Conservation (phyloP, 805 yeast genomes). For the Torulaspora gathmanii region DNA sequence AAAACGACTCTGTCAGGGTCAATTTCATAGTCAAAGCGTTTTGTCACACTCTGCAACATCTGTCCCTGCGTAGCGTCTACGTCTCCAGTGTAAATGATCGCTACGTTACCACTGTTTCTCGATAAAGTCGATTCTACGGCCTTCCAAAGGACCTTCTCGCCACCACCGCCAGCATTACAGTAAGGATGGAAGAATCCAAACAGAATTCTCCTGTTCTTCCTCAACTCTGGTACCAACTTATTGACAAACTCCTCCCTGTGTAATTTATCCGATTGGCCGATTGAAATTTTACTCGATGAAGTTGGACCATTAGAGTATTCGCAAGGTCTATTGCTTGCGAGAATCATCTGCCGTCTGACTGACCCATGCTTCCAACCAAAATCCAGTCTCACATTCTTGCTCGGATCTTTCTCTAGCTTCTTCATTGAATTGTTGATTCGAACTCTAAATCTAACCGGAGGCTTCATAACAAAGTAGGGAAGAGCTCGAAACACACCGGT, state of each 20-base stretch:
- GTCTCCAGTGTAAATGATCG: constrained; percentile 71
- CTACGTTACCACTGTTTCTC: constrained; percentile 47
- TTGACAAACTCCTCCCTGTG: constrained; percentile 15
- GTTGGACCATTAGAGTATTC: constrained; percentile 21
- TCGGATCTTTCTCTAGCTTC: constrained; percentile 12
- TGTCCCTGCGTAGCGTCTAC: constrained; percentile 43
- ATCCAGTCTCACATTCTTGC: constrained; percentile 16
- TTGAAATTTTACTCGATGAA: constrained; percentile 9
- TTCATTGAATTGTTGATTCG: constrained; percentile 19
- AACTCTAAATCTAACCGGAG: constrained; percentile 19
- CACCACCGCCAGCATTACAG: constrained; percentile 97
- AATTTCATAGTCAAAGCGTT: constrained; percentile 52
- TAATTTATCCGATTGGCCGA: constrained; percentile 12
- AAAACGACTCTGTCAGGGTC: constrained; percentile 55
- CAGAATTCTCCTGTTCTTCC: constrained; percentile 33
- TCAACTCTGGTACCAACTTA: constrained; percentile 11
- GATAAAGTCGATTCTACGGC: constrained; percentile 70
- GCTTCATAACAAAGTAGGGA: constrained; percentile 14
- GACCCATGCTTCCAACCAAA: constrained; percentile 31
- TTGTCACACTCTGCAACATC: constrained; percentile 48
- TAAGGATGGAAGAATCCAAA: constrained; percentile 94
- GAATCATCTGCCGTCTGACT: constrained; percentile 38
- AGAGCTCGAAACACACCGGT: constrained; percentile 3
- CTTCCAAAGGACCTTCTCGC: constrained; percentile 94
- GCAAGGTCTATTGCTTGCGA: constrained; percentile 32